Conservation (phyloP, 495 filamentous ascomycete species). For the Neurospora sp. region DNA sequence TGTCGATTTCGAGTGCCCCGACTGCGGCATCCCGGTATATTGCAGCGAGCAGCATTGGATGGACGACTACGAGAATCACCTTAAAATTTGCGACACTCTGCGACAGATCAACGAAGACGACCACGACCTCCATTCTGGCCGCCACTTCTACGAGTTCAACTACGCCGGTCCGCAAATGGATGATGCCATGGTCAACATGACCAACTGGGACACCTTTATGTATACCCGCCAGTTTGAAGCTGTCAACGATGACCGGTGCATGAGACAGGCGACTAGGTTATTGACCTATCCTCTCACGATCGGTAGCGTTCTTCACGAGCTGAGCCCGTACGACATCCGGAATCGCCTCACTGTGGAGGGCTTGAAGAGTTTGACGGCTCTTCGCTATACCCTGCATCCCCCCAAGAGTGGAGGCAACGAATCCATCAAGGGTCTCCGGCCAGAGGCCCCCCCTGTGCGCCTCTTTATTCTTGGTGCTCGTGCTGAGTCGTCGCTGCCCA, state of each 20-base stretch:
- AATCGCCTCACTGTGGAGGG: constrained; percentile 77
- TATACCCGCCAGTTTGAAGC: constrained; percentile 83
- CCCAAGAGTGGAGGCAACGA: constrained; percentile 63
- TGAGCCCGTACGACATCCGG: constrained; percentile 80
- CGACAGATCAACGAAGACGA: constrained; percentile 95
- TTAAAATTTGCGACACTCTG: constrained; percentile 85
- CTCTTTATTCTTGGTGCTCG: constrained; percentile 93
- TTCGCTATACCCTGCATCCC: constrained; percentile 89
- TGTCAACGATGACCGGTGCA: constrained; percentile 73
- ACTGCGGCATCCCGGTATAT: constrained; percentile 89
- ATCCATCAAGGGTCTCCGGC: constrained; percentile 67
- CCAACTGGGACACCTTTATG: constrained; percentile 93
- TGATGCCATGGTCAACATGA: constrained; percentile 89
- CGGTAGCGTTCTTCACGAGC: constrained; percentile 80
- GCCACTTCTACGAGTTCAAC: constrained; percentile 88
- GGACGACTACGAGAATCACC: constrained; percentile 84
- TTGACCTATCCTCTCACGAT: constrained; percentile 92
- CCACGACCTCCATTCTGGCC: constrained; percentile 82
- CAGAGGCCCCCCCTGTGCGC: constrained; percentile 75
- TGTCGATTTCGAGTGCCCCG: constrained; percentile 88
- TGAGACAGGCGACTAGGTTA: constrained; percentile 84
- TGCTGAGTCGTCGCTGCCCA: constrained; percentile 88
- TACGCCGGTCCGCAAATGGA: constrained; percentile 85
- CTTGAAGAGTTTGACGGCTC: constrained; percentile 77
- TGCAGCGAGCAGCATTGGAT: constrained; percentile 92